Evolutionary conservation across 2,329 filamentous ascomycete species (phyloP), one percentile per base, ranked within the genome.

Genomic region (Nemania sp.): DNA sequence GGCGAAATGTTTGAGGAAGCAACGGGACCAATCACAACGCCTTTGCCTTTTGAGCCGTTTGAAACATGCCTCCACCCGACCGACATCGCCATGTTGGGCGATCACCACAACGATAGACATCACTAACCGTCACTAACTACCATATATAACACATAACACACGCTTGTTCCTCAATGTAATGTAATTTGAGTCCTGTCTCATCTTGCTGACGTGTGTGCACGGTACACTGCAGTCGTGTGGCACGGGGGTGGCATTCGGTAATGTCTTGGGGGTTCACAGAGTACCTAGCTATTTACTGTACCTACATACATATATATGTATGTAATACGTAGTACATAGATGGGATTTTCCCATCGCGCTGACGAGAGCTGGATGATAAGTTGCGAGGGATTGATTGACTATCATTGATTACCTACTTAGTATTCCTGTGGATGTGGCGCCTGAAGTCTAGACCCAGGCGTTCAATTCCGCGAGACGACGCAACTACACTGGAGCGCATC

Each of bases 21-120:
- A 43, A 26, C 41, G 45, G 20, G 45, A 53, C 67, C 67, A 69
- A 71, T 68, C 41, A 68, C 24, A 52, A 6, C 29, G 11, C 70
- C 70, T 67, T 26, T 35, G 29, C 5, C n/a, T 41, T 6, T 10
- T 56, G 20, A 11, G 53, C 32, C 20, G 13, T 72, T 75, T 72
- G 75, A 74, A 75, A 7, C 73, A 62, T 60, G 69, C 69, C 69
- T 68, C 70, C 61, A 69, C 24, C 41, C 20, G 54, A 68, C 64
- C 49, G 52, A 26, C 51, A 26, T 65, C 59, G 63, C 32, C 27
- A 22, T 62, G 18, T 59, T 62, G 56, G 67, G 54, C 55, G 54
- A 68, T 67, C 35, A 41, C 63, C 60, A 64, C 66, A 68, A 64
- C 5, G 51, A 54, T 26, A 54, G 27, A 52, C 51, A 58, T 62